Evolutionary conservation across 495 filamentous ascomycete genomes (phyloP).

Genomic region (Cercophora samala): DNA sequence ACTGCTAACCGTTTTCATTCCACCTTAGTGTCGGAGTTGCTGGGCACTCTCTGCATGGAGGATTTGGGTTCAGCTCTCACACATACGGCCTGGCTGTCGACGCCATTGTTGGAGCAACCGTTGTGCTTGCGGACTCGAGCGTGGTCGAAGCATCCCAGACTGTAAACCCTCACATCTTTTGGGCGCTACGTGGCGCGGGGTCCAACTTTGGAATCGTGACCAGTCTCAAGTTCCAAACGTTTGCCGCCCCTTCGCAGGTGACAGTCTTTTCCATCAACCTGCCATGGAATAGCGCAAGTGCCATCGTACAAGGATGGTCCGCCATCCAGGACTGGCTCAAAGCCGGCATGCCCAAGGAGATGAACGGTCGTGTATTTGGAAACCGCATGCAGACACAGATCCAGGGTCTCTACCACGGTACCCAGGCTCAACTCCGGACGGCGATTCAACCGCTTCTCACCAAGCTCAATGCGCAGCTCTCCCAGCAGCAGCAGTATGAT

Average conservation of each 20-base stretch:
- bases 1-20: constrained; percentile 11
- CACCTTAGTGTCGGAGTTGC: constrained; percentile 41
- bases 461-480: constrained; percentile 32
- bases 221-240: constrained; percentile 43
- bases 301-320: constrained; percentile 31
- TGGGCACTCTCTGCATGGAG: constrained; percentile 46
- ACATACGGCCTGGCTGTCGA: constrained; percentile 45
- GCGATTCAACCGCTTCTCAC: constrained; percentile 40
- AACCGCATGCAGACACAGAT: constrained; percentile 40
- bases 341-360: constrained; percentile 41
- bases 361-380: constrained; percentile 45
- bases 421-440: constrained; percentile 31
- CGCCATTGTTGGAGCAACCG: constrained; percentile 40
- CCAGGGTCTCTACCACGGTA: constrained; percentile 43
- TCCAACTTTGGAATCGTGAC: constrained; percentile 44
- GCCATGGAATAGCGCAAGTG: constrained; percentile 35
- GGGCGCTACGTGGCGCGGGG: constrained; percentile 44
- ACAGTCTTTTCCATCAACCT: constrained; percentile 41
- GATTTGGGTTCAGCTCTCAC: constrained; percentile 47
- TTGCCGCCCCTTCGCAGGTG: constrained; percentile 40
- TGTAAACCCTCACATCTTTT: constrained; percentile 44
- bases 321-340: constrained; percentile 37
- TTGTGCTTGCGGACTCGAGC: constrained; percentile 43
- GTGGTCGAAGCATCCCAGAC: constrained; percentile 40
- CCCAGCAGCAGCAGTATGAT: constrained; percentile 36